phyloP scores from a whole-genome alignment of 192 early-diverging fungal species.

The Dissophora ornata region DNA sequence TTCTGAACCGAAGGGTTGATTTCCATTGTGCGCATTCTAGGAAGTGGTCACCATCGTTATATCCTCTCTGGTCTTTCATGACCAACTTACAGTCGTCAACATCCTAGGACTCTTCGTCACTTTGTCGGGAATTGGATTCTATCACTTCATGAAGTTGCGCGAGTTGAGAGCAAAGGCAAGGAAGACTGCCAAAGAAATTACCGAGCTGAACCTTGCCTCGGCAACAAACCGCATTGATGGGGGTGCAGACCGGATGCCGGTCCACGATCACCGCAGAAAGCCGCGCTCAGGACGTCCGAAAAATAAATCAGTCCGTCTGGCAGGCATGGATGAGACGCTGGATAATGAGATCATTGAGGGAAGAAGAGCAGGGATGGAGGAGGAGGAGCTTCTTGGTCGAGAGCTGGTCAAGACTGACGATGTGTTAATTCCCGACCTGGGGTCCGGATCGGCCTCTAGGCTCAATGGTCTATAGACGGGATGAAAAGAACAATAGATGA shows the following conservation, averaged over 20 bases:
- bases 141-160: conserved; percentile 79
- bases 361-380: background rate
- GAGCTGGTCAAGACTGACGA: no score
- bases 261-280: background rate
- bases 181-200: conserved; percentile 23
- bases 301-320: background rate
- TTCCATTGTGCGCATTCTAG: conserved; percentile 55
- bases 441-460: no score
- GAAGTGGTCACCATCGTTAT: conserved; percentile 88
- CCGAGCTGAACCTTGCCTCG: conserved; percentile 13
- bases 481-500: no score
- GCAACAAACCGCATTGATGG: background rate
- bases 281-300: background rate
- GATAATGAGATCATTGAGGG: background rate
- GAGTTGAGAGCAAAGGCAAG: conserved; percentile 26
- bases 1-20: no score
- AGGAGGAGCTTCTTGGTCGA: no score
- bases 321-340: background rate
- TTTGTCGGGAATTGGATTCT: conserved; percentile 83
- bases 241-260: background rate
- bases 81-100: conserved; percentile 80
- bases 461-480: no score
- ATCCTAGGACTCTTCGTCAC: conserved; percentile 81
- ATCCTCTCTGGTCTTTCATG: conserved; percentile 81
- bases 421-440: no score